These are phyloP conservation scores for Nepenthes mirabilis DNA, from an alignment of 148 eudicot species.

Conservation along the genomic window DNA sequence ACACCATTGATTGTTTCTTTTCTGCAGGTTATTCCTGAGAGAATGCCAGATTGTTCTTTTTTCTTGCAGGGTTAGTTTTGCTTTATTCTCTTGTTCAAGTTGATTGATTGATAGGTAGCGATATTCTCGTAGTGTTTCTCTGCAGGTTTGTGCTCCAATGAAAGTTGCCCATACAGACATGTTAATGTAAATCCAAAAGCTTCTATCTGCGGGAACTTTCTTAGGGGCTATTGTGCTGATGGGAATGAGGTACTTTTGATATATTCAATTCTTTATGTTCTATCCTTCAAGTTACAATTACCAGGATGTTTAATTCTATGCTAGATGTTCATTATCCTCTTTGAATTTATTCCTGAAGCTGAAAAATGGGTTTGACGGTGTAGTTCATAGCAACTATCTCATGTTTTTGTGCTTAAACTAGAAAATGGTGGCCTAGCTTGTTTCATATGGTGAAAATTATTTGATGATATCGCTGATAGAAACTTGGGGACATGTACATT, in stretches of 20 bases:
- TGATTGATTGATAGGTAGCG: not conserved
- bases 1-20: constrained; percentile 7
- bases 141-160: constrained; percentile 82
- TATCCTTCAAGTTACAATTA: not conserved
- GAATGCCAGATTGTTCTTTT: constrained; percentile 95
- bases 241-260: constrained; percentile 69
- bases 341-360: no score
- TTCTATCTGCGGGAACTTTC: constrained; percentile 67
- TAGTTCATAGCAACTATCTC: no score
- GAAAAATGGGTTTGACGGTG: no score
- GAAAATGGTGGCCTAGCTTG: no score
- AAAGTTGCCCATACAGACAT: constrained; percentile 83
- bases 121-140: constrained; percentile 9
- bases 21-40: constrained; percentile 89
- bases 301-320: not conserved
- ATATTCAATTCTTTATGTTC: not conserved
- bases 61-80: constrained; percentile 70
- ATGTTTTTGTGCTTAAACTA: no score
- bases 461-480: no score
- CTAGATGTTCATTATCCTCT: no score
- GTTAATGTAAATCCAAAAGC: constrained; percentile 86
- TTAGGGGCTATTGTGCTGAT: constrained; percentile 85
- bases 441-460: no score
- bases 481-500: no score
- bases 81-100: constrained; percentile 6